Percentiles rank a stretch among this genome's conserved stretches.
Evolutionary conservation across 2,329 filamentous ascomycete species (phyloP).

Genomic region (Diaporthe citrichinensis): DNA sequence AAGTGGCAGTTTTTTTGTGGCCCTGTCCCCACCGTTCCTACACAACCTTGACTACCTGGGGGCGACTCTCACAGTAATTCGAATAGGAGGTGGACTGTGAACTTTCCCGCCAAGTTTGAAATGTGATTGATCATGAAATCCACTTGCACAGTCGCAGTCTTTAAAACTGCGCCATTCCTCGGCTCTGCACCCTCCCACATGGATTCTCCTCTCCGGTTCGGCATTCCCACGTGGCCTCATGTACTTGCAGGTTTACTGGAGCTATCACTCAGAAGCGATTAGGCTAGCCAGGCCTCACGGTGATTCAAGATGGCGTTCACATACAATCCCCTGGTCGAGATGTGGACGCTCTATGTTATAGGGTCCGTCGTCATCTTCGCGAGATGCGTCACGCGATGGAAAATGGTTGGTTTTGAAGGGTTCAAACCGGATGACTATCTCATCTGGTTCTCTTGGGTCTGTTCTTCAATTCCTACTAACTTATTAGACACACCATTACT

Average conservation of each 20-base stretch:
- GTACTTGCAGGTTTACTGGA: background rate
- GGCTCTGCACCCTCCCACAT: slow-evolving; percentile 1
- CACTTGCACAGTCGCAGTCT: slow-evolving; percentile 12
- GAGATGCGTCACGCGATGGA: slow-evolving; percentile 51
- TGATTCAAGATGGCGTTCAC: slow-evolving; percentile 26
- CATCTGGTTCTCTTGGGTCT: slow-evolving; percentile 49
- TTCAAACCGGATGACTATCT: slow-evolving; percentile 54
- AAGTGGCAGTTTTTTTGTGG: slow-evolving; percentile 15
- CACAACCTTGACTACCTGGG: too few relatives aligned
- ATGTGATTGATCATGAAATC: slow-evolving; percentile 21
- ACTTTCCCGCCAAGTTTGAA: background rate
- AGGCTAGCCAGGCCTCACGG: background rate
- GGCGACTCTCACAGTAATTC: slow-evolving; percentile 1
- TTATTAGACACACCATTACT: background rate
- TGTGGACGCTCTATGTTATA: slow-evolving; percentile 54
- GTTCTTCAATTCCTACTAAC: background rate
- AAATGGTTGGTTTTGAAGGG: slow-evolving; percentile 50
- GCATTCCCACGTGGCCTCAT: background rate
- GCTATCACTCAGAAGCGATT: background rate
- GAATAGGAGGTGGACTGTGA: slow-evolving; percentile 21
- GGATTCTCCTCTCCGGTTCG: background rate
- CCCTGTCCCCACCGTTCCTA: background rate
- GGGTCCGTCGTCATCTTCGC: slow-evolving; percentile 51
- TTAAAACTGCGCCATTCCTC: slow-evolving; percentile 10
- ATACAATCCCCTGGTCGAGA: slow-evolving; percentile 48